Evolutionary conservation across 495 filamentous ascomycete species (phyloP).

Genomic region (Pseudotulostoma volvatum): DNA sequence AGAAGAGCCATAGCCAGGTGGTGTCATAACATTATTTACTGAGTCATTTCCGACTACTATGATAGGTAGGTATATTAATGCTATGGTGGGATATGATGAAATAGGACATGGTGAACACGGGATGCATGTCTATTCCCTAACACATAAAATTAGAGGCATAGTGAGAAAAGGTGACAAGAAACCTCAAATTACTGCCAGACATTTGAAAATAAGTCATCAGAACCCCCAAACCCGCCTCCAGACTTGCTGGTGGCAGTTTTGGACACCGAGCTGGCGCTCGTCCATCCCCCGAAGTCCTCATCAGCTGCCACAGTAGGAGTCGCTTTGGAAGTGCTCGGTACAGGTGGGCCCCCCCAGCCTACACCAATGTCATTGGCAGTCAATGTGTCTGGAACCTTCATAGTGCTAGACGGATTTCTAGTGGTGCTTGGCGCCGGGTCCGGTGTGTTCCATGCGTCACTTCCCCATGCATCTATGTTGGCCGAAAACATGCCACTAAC

Average conservation of each 20-base stretch:
- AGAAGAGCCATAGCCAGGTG: too few species aligned
- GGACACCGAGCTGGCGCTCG: constrained; percentile 41
- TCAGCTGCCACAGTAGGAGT: constrained; percentile 56
- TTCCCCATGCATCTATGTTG: constrained; percentile 31
- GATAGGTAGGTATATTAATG: too few species aligned
- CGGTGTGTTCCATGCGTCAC: constrained; percentile 35
- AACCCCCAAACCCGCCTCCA: constrained; percentile 44
- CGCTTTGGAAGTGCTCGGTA: constrained; percentile 7
- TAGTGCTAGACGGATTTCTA: constrained; percentile 15
- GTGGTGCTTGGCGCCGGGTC: constrained; percentile 19
- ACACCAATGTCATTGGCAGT: constrained; percentile 31
- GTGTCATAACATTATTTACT: too few species aligned
- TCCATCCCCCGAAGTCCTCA: constrained; percentile 92
- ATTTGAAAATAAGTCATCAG: constrained; percentile 84
- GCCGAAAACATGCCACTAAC: constrained; percentile 18
- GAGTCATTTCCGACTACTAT: too few species aligned
- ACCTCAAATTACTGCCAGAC: constrained; percentile 65
- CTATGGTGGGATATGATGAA: too few species aligned
- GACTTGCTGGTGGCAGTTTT: constrained; percentile 25
- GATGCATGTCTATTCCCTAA: too few species aligned
- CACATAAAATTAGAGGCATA: too few species aligned
- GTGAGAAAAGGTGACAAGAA: constrained; percentile 4
- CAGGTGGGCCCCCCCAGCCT: constrained; percentile 37
- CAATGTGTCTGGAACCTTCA: constrained; percentile 32
- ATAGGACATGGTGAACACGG: too few species aligned